phyloP scores from a whole-genome alignment of 805 yeast species.

The Sugiyamaella mastotermitis region DNA sequence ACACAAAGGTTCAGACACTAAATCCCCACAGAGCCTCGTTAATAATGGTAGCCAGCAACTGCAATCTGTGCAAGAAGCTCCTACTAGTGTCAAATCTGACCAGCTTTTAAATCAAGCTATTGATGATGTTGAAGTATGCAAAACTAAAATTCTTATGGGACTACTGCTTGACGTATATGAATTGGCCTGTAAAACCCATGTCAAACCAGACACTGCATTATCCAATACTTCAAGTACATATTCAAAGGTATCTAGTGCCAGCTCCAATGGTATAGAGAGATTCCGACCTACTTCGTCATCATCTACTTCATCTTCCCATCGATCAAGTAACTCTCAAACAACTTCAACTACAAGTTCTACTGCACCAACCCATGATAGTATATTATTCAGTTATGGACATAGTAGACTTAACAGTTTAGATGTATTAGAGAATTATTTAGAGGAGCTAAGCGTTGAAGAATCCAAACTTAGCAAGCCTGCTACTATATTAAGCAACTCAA shows the following conservation, averaged over 20 bases:
- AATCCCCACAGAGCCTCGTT: no score
- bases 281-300: not conserved
- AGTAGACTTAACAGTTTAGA: conserved; percentile 12
- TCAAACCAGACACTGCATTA: not conserved
- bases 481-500: no score
- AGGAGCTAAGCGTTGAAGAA: conserved; percentile 1
- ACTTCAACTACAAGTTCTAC: conserved; percentile 1
- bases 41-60: no score
- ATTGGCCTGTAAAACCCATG: conserved; percentile 4
- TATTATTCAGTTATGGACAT: not conserved
- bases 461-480: no score
- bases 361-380: conserved; percentile 3
- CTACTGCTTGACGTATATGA: conserved; percentile 31
- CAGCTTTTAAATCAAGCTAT: conserved; percentile 2
- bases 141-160: conserved; percentile 37
- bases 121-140: conserved; percentile 11
- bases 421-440: conserved; percentile 15
- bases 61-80: not conserved
- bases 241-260: not conserved
- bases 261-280: not conserved
- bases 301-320: not conserved
- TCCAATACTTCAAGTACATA: no score
- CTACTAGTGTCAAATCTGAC: no score
- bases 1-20: no score
- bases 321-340: not conserved